Evolutionary conservation across 352 stramenopile species (phyloP).

Genomic region (Globisporangium acanthophoron): DNA sequence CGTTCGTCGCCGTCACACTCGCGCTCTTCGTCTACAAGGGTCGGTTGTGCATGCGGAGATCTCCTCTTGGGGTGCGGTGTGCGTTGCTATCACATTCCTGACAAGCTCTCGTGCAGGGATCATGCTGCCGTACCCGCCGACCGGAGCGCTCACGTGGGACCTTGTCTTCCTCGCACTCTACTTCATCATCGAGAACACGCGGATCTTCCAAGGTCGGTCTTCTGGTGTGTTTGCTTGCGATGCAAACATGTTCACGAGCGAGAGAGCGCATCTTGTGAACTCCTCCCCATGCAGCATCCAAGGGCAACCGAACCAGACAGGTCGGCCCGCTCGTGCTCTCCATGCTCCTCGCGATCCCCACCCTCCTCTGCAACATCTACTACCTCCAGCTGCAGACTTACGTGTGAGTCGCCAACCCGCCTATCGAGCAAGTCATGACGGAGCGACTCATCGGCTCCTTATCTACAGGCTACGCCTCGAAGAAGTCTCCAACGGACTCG

Average conservation of each 20-base stretch:
- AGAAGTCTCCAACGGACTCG: constrained; percentile 50
- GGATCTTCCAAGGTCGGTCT: constrained; percentile 60
- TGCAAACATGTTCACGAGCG: background rate
- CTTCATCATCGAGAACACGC: constrained; percentile 40
- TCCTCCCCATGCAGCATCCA: constrained; percentile 35
- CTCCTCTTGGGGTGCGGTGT: background rate
- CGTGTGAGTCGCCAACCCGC: constrained; percentile 26
- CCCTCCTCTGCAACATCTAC: constrained; percentile 67
- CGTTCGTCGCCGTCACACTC: constrained; percentile 44
- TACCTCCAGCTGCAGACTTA: constrained; percentile 77
- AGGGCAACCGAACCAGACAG: constrained; percentile 78
- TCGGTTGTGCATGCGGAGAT: background rate
- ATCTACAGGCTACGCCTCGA: constrained; percentile 49
- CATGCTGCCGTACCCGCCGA: constrained; percentile 45
- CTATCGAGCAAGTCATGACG: constrained; percentile 1
- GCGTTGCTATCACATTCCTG: background rate
- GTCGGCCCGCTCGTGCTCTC: constrained; percentile 49
- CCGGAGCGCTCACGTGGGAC: constrained; percentile 48
- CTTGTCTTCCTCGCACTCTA: constrained; percentile 63
- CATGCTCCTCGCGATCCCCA: constrained; percentile 40
- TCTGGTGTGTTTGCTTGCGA: background rate
- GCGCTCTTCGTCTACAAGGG: constrained; percentile 76
- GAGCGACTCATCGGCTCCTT: background rate
- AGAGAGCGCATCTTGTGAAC: background rate
- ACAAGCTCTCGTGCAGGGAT: constrained; percentile 20